Evolutionary conservation across 2,329 filamentous ascomycete genomes (phyloP).

Genomic region (Nigrograna mackinnonii): DNA sequence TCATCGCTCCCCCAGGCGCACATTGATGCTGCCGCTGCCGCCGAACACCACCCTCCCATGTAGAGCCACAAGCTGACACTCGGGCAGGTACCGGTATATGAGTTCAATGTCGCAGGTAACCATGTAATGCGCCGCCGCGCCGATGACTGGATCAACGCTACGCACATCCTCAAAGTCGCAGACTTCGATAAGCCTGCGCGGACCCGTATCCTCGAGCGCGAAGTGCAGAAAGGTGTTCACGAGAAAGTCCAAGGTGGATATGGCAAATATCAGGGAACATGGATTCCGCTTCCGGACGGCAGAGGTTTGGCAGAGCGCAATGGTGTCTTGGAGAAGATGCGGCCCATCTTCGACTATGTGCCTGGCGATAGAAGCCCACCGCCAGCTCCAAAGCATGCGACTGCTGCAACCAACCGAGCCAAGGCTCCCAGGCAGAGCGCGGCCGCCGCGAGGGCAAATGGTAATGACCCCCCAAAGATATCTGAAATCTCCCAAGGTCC

Average conservation of each 20-base stretch:
- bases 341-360: slow-evolving; percentile 86
- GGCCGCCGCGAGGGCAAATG: slow-evolving; percentile 53
- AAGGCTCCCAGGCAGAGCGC: slow-evolving; percentile 72
- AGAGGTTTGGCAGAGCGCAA: slow-evolving; percentile 84
- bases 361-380: slow-evolving; percentile 87
- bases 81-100: slow-evolving; percentile 85
- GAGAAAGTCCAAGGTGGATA: slow-evolving; percentile 99
- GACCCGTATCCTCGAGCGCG: slow-evolving; percentile 91
- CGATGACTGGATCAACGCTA: slow-evolving; percentile 99
- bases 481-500: too few species aligned
- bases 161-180: slow-evolving; percentile 95
- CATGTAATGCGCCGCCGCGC: slow-evolving; percentile 95
- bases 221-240: slow-evolving; percentile 94
- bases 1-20: slow-evolving; percentile 4
- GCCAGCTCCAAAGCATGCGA: slow-evolving; percentile 87
- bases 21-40: not conserved
- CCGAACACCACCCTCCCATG: not conserved
- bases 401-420: slow-evolving; percentile 71
- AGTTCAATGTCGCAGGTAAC: slow-evolving; percentile 83
- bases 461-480: too few species aligned
- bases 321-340: slow-evolving; percentile 79
- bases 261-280: slow-evolving; percentile 98
- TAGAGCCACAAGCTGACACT: slow-evolving; percentile 10
- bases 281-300: slow-evolving; percentile 87
- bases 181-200: slow-evolving; percentile 96